Evolutionary conservation across 2,329 filamentous ascomycete genomes (phyloP), one percentile per base, ranked within the genome.

Genomic region (Aspergillus terreus): DNA sequence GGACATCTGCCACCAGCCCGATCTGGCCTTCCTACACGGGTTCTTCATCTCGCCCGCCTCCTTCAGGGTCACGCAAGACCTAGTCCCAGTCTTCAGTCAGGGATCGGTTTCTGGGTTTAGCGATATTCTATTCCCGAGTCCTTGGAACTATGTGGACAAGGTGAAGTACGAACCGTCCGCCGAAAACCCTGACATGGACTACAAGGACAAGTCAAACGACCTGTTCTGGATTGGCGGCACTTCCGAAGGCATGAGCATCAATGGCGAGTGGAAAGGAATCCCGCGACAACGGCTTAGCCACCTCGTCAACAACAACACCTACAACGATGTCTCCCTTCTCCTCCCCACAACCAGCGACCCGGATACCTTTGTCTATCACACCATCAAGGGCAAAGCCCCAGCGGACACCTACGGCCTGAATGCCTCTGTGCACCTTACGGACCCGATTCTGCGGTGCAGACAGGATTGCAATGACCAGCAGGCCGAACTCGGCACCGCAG

Each of bases 151-250:
- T 57, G 69, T 82, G 53, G 79, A 82, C 53, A 83, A 83, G 63
- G 76, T 76, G 11, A 71, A 71, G 54, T 81, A 82, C 46, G 63
- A 71, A 0, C 78, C 81, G 23, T 76, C 78, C 1, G 71, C 78
- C 3, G 74, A 74, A 4, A 67, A 75, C 46, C 79, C 78, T 0
- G 82, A 85, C 57, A 66, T 65, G 5, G 65, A 71, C 0, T 92
- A 88, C 56, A 62, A 71, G 0, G 72, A 83, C 44, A 90, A 91
- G 61, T 75, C 80, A 42, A 80, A 85, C 54, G 74, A 76, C 1
- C 74, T 92, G 3, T 87, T 87, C 68, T 95, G 89, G 89, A 83
- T 88, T 46, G 87, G 86, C n/a, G 77, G 78, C 10, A 83, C 86
- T 2, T 81, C 79, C 3, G 81, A 84, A 67, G 73, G 79, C 61